Conservation (phyloP, 2,329 filamentous ascomycete genomes). For the Sporothrix pseudoabietina region DNA sequence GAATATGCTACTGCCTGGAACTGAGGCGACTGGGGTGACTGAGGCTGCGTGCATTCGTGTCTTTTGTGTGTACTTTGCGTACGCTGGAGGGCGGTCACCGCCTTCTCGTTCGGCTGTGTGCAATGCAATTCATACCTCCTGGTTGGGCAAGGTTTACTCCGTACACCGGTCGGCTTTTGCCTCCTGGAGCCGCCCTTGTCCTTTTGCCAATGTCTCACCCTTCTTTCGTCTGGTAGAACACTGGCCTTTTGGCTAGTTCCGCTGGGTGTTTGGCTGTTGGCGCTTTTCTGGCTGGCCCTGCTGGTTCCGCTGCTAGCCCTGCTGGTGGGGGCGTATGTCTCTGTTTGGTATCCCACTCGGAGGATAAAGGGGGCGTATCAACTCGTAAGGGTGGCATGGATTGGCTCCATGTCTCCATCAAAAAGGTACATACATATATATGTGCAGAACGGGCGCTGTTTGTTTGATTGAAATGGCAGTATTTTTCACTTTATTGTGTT, state of each 20-base stretch:
- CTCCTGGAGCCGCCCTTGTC: neutral
- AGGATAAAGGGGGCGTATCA: constrained; percentile 23
- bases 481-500: neutral
- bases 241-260: constrained; percentile 11
- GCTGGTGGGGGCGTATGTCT: constrained; percentile 14
- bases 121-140: neutral
- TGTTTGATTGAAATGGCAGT: constrained; percentile 10
- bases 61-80: neutral
- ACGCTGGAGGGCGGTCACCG: constrained; percentile 6
- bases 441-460: constrained; percentile 7
- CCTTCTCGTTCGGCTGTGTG: constrained; percentile 14
- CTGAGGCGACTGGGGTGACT: constrained; percentile 2
- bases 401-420: constrained; percentile 11
- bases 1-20: neutral
- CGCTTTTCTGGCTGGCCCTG: neutral
- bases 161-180: constrained; percentile 15
- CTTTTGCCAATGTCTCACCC: constrained; percentile 15
- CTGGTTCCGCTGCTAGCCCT: neutral
- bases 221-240: constrained; percentile 21
- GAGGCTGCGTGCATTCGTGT: constrained; percentile 1
- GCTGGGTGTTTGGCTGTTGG: constrained; percentile 14
- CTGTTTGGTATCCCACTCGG: constrained; percentile 23
- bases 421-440: too few species aligned
- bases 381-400: constrained; percentile 16
- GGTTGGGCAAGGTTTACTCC: neutral